Evolutionary conservation across 2,329 filamentous ascomycete genomes (phyloP), one percentile per base, ranked within the genome.

Genomic region (Cercospora canescens): DNA sequence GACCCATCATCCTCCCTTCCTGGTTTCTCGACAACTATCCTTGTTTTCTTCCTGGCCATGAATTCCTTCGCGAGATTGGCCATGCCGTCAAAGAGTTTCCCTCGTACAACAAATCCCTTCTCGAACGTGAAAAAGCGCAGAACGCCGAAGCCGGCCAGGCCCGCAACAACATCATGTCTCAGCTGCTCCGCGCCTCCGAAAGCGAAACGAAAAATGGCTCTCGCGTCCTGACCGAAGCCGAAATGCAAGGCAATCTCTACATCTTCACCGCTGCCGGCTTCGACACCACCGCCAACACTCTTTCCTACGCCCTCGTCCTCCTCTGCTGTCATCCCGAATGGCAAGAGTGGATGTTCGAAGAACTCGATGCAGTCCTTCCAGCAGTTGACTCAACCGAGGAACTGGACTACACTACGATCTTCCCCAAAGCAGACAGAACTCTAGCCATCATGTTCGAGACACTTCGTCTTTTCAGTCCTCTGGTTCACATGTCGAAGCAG

Each of bases 301-400:
- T 87, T 54, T 78, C 81, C 0, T 87, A 82, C 67, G 80, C 82
- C 2, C 70, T 86, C n/a, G 77, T 79, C 1, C 72, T 85, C 4
- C 76, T 87, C 0, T 79, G 83, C 1, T 72, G 78, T 1, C 75
- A 84, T 64, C 82, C 83, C 0, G 72, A 83, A 60, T 82, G 81
- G 75, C 85, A 87, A 72, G 78, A 80, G 3, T 87, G 85, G 84
- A 70, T 87, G 3, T 74, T 75, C 8, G 83, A 83, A 62, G 86
- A 87, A 69, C 76, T 86, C 37, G 74, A 80, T 54, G 54, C 70
- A 1, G 72, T 84, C 6, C 32, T 81, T 4, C 67, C 69, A 2
- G 58, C 71, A 5, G 62, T 67, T 6, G 70, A 73, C 3, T 57
- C 66, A 3, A 74, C 73, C 2, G 30, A 39, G 21, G 66, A 71